Evolutionary conservation across 2,329 filamentous ascomycete species (phyloP).

Genomic region (Colletotrichum caudatum): DNA sequence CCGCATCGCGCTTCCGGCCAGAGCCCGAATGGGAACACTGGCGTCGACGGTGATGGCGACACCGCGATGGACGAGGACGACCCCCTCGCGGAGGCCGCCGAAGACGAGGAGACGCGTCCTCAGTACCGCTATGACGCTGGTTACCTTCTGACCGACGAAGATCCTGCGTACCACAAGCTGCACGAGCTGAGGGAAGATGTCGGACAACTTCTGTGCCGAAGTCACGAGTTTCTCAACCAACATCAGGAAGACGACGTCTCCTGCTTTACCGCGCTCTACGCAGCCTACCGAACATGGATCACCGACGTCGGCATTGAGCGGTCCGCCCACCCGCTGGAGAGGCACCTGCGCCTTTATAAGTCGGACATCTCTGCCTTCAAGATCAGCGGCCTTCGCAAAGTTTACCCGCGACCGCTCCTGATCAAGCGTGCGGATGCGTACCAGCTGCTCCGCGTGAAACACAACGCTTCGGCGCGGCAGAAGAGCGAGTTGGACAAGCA

Average conservation of each 20-base stretch:
- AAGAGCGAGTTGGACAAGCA: slow-evolving; percentile 91
- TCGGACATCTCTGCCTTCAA: slow-evolving; percentile 94
- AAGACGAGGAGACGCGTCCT: slow-evolving; percentile 85
- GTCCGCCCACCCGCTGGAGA: slow-evolving; percentile 91
- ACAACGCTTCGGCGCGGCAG: slow-evolving; percentile 88
- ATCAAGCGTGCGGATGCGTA: slow-evolving; percentile 95
- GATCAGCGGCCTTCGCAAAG: slow-evolving; percentile 90
- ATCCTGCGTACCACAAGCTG: slow-evolving; percentile 76
- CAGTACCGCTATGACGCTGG: slow-evolving; percentile 91
- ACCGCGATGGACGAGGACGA: slow-evolving; percentile 58
- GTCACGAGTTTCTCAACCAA: slow-evolving; percentile 84
- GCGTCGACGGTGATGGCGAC: slow-evolving; percentile 64
- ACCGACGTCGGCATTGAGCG: slow-evolving; percentile 97
- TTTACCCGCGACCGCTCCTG: slow-evolving; percentile 91
- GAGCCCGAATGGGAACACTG: slow-evolving; percentile 47
- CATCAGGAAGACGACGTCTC: slow-evolving; percentile 96
- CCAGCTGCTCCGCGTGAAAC: slow-evolving; percentile 91
- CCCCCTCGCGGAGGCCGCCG: slow-evolving; percentile 72
- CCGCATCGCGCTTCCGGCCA: slow-evolving; percentile 75
- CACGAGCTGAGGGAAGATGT: slow-evolving; percentile 85
- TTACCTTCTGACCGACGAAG: slow-evolving; percentile 75
- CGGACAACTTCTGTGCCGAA: slow-evolving; percentile 82
- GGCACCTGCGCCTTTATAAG: slow-evolving; percentile 84
- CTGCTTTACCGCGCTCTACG: slow-evolving; percentile 93
- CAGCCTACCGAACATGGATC: slow-evolving; percentile 95